phyloP scores from a whole-genome alignment of 148 eudicot genomes.

The Vaccinium macrocarpon region DNA sequence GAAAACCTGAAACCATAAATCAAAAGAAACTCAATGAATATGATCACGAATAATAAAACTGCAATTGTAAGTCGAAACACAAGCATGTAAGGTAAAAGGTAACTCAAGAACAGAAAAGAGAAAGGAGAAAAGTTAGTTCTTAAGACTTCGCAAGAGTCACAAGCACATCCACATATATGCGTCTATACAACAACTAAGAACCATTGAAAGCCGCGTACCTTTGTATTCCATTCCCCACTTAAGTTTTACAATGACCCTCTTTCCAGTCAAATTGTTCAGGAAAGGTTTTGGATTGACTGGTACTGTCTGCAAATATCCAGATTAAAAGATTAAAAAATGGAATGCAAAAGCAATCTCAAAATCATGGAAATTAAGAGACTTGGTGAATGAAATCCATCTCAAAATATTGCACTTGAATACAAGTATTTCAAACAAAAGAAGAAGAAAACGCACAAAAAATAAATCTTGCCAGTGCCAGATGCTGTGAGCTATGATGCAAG shows the following conservation, averaged over 20 bases:
- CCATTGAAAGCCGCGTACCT: conserved; percentile 31
- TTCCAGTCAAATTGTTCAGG: conserved; percentile 72
- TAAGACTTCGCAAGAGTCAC: not conserved
- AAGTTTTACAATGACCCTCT: conserved; percentile 61
- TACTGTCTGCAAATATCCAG: conserved; percentile 51
- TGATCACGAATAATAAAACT: not conserved
- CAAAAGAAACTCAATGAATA: not conserved
- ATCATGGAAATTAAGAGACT: not conserved
- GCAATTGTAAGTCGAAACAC: not conserved
- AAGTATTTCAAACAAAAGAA: not conserved
- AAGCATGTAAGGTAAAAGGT: not conserved
- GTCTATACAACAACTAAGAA: not conserved
- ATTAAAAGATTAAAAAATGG: not conserved
- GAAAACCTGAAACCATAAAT: conserved; percentile 45
- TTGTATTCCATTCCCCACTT: conserved; percentile 86
- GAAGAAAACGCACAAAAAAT: not conserved
- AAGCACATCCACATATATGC: not conserved
- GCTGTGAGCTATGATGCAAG: not conserved
- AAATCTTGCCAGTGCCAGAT: not conserved
- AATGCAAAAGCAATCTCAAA: not conserved
- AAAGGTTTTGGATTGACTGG: conserved; percentile 80
- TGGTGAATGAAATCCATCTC: not conserved
- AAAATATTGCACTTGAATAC: not conserved
- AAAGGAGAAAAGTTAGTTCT: not conserved
- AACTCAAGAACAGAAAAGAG: not conserved